phyloP scores from a whole-genome alignment of 225 moss, liverwort and hornwort genomes.

The Neckera pumila region DNA sequence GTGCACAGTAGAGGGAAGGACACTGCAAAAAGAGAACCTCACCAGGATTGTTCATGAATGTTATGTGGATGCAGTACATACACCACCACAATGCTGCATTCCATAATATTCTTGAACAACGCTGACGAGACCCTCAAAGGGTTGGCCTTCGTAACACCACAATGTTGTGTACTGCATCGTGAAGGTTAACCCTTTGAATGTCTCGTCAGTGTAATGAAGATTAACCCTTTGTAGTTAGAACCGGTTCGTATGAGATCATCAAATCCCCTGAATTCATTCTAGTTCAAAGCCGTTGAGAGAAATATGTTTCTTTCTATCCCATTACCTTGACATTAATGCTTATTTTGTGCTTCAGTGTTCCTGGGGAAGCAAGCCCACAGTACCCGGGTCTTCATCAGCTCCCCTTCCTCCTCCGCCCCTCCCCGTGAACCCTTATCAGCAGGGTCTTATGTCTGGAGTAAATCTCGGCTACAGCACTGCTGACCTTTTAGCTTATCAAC shows the following conservation, averaged over 20 bases:
- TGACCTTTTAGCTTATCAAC: slow-evolving; percentile 39
- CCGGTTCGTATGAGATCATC: not conserved
- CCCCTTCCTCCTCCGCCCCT: slow-evolving; percentile 38
- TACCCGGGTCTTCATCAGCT: slow-evolving; percentile 39
- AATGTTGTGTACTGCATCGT: no score
- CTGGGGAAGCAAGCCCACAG: slow-evolving; percentile 67
- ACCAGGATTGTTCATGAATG: not conserved
- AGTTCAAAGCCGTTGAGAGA: not conserved
- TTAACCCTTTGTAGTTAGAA: not conserved
- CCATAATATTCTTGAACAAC: not conserved
- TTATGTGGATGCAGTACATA: not conserved
- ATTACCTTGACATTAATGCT: not conserved
- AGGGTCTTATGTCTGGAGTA: slow-evolving; percentile 31
- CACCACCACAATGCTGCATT: not conserved
- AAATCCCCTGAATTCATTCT: not conserved
- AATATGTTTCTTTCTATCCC: not conserved
- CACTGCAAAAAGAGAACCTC: no score
- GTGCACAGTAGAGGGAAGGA: not conserved
- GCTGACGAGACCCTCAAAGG: not conserved
- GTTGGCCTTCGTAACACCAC: not conserved
- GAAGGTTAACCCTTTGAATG: not conserved
- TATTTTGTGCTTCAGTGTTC: slow-evolving; percentile 29
- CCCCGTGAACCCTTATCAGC: slow-evolving; percentile 37
- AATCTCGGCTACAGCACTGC: slow-evolving; percentile 34
- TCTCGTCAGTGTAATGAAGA: not conserved